phyloP scores from a whole-genome alignment of 257 asterid species.

The Nicotiana otophora region DNA sequence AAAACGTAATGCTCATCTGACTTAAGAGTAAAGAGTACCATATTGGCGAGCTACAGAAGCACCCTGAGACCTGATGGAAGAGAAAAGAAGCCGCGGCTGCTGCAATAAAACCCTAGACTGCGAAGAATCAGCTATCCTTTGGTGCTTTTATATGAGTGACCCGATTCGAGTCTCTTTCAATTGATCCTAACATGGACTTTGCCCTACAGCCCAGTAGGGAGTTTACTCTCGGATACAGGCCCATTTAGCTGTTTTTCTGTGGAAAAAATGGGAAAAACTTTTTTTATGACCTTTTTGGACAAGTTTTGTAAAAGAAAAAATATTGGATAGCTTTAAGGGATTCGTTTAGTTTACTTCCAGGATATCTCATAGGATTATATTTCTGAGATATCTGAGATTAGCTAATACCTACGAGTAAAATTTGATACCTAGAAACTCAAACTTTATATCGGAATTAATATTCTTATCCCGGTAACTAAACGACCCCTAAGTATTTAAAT shows the following conservation, averaged over 20 bases:
- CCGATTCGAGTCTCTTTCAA: background rate
- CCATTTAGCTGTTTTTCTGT: background rate
- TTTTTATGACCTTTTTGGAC: no score
- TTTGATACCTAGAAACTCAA: no score
- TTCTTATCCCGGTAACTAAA: no score
- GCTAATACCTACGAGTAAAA: no score
- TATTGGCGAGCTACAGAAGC: background rate
- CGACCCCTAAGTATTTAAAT: no score
- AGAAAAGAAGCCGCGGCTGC: background rate
- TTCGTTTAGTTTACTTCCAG: no score
- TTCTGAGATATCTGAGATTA: no score
- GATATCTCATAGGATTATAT: no score
- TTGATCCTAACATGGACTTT: background rate
- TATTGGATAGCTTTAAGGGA: no score
- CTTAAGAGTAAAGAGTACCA: background rate
- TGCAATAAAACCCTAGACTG: conserved; percentile 2
- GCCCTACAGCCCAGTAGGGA: background rate
- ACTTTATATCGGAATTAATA: no score
- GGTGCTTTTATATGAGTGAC: background rate
- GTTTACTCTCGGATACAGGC: background rate
- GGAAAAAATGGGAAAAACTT: no score
- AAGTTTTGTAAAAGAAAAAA: no score
- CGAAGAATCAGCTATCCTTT: background rate
- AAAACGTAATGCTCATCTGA: background rate
- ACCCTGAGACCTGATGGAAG: background rate